Evolutionary conservation across 2,329 filamentous ascomycete genomes (phyloP).

Genomic region (Mariannaea sp.): DNA sequence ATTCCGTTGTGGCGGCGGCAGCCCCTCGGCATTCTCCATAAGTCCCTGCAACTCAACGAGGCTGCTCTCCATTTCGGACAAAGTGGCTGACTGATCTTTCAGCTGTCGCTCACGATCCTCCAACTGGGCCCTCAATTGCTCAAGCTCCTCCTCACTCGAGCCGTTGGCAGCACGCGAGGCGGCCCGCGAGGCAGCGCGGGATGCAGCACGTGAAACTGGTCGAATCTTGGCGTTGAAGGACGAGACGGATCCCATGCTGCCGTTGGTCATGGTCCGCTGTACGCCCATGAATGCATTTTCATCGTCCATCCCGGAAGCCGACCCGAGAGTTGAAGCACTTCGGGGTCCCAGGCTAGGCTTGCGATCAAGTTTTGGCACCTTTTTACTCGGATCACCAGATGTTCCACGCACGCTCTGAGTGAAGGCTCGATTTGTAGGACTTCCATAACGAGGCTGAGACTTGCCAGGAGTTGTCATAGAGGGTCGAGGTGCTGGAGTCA

Average conservation of each 20-base stretch:
- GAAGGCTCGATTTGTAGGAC: conserved; percentile 58
- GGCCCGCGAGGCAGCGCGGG: conserved; percentile 11
- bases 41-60: conserved; percentile 76
- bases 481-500: conserved; percentile 63
- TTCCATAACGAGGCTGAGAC: conserved; percentile 42
- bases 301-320: conserved; percentile 58
- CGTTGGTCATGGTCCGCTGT: conserved; percentile 58
- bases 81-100: conserved; percentile 80
- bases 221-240: conserved; percentile 59
- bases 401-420: conserved; percentile 67
- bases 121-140: conserved; percentile 72
- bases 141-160: conserved; percentile 71
- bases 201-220: conserved; percentile 38
- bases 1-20: conserved; percentile 48
- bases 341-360: conserved; percentile 59
- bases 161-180: conserved; percentile 46
- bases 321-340: conserved; percentile 64
- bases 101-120: conserved; percentile 85
- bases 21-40: conserved; percentile 62
- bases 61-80: conserved; percentile 89
- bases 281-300: conserved; percentile 59
- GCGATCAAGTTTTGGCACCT: conserved; percentile 51
- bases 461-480: conserved; percentile 58
- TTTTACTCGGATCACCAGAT: conserved; percentile 65
- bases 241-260: conserved; percentile 58